These are phyloP conservation scores for Dichomitus squalens DNA, from an alignment of 1,284 basidiomycete genomes.

Conservation along the genomic window DNA sequence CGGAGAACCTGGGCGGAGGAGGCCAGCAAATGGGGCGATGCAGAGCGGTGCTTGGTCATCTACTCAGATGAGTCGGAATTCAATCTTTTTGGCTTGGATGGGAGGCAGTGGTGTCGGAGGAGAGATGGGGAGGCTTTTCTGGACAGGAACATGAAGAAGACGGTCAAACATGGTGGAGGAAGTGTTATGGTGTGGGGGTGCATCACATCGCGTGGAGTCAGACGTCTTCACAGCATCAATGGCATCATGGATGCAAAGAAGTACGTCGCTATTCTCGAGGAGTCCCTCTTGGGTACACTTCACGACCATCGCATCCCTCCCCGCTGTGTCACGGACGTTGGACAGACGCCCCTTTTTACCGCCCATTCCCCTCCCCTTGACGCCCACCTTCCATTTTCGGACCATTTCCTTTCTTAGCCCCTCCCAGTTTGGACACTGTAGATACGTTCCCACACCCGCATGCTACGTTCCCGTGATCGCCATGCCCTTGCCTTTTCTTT, in stretches of 20 bases:
- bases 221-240: conserved; percentile 3
- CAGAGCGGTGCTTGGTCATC: neutral
- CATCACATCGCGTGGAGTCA: neutral
- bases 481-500: too few relatives aligned
- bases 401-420: too few relatives aligned
- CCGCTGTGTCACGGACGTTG: too few relatives aligned
- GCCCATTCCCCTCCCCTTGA: too few relatives aligned
- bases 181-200: conserved; percentile 12
- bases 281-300: conserved; percentile 31
- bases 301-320: conserved; percentile 20
- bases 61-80: conserved; percentile 9
- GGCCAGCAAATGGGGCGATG: neutral
- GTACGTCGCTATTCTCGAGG: conserved; percentile 32
- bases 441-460: too few relatives aligned
- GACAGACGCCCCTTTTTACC: too few relatives aligned
- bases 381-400: too few relatives aligned
- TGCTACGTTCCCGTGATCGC: too few relatives aligned
- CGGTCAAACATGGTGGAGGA: conserved; percentile 1
- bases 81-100: conserved; percentile 11
- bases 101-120: conserved; percentile 6
- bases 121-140: conserved; percentile 1
- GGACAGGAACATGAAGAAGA: neutral
- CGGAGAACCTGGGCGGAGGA: neutral
- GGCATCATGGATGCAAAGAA: neutral
- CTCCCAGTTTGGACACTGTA: too few relatives aligned